Evolutionary conservation across 768 basidiomycete species (phyloP).

Genomic region (Suillus subalutaceus): DNA sequence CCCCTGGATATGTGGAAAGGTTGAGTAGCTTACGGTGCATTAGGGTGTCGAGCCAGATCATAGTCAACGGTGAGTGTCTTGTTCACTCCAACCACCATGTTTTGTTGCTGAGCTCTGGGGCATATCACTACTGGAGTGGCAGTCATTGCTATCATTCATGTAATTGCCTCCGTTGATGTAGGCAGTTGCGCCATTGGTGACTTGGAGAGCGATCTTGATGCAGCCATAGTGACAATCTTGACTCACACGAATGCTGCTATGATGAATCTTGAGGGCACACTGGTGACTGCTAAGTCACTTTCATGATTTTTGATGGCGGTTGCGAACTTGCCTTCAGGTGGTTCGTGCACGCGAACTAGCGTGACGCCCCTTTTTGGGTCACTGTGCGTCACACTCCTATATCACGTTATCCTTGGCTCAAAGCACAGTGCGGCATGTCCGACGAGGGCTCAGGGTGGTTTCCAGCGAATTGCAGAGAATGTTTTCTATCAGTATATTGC

Average conservation of each 20-base stretch:
- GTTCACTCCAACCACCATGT: conserved; percentile 7
- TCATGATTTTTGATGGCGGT: conserved; percentile 10
- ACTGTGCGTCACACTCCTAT: not conserved
- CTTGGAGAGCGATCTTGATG: not conserved
- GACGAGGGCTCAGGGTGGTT: not conserved
- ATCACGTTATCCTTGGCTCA: not conserved
- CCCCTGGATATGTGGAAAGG: not conserved
- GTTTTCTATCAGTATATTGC: not conserved
- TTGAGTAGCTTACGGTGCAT: not conserved
- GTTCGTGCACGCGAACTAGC: not conserved
- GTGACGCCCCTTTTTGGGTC: conserved; percentile 17
- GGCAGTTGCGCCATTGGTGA: not conserved
- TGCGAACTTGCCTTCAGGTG: conserved; percentile 12
- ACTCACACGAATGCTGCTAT: conserved; percentile 12
- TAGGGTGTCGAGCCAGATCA: not conserved
- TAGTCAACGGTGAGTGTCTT: conserved; percentile 12
- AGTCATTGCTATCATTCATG: not conserved
- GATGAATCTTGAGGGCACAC: conserved; percentile 13
- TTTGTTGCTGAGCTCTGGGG: not conserved
- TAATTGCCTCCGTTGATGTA: not conserved
- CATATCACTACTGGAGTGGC: not conserved
- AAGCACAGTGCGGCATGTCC: not conserved
- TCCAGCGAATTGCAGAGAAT: not conserved
- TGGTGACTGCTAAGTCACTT: conserved; percentile 8
- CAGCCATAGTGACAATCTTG: conserved; percentile 3